phyloP scores from a whole-genome alignment of 2,329 filamentous ascomycete species.

The Cladosporium sp. region DNA sequence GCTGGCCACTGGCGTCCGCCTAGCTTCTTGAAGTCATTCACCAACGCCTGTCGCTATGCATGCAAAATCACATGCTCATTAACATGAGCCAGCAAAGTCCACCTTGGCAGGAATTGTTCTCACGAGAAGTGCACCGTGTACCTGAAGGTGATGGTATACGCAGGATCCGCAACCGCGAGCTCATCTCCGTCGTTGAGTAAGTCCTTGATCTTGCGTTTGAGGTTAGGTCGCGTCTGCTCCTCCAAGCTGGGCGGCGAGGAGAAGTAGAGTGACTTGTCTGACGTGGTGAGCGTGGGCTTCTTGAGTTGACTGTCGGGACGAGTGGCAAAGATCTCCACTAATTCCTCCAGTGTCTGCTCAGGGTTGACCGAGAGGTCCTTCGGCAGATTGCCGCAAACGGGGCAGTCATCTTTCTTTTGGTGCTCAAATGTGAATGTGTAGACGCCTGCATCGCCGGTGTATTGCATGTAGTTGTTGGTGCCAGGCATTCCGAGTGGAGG shows the following conservation, averaged over 20 bases:
- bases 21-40: no score
- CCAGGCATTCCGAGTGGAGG: slow-evolving; percentile 73
- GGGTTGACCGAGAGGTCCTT: slow-evolving; percentile 70
- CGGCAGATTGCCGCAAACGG: slow-evolving; percentile 83
- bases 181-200: slow-evolving; percentile 79
- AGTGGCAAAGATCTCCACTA: slow-evolving; percentile 78
- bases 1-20: no score
- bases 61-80: neutral
- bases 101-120: neutral
- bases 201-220: slow-evolving; percentile 72
- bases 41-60: slow-evolving; percentile 11
- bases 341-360: slow-evolving; percentile 70
- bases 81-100: no score
- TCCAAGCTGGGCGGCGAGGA: slow-evolving; percentile 77
- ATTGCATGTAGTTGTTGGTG: slow-evolving; percentile 92
- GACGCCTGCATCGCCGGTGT: slow-evolving; percentile 89
- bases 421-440: slow-evolving; percentile 98
- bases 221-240: slow-evolving; percentile 76
- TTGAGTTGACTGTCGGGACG: slow-evolving; percentile 90
- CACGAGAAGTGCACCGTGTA: slow-evolving; percentile 50
- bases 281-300: slow-evolving; percentile 78
- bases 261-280: slow-evolving; percentile 86
- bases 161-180: slow-evolving; percentile 88
- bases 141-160: slow-evolving; percentile 66
- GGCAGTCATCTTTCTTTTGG: slow-evolving; percentile 90